Percentiles rank a stretch among this genome's conserved stretches.
These are phyloP conservation scores for Calonectria montana DNA, from an alignment of 2,329 filamentous ascomycete species.

Conservation along the genomic window DNA sequence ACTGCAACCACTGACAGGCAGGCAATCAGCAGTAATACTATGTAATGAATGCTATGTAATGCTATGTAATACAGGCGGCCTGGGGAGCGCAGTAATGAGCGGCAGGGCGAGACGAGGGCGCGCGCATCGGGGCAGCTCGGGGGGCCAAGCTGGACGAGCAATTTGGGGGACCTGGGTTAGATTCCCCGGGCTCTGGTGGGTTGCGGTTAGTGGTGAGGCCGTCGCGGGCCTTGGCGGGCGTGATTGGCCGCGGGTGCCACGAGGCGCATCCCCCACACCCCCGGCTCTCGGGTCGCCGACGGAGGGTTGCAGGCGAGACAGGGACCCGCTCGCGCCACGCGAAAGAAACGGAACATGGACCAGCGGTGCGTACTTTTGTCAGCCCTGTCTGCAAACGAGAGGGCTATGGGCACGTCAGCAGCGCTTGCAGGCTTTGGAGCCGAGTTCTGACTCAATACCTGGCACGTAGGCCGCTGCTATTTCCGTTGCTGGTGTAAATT, in stretches of 20 bases:
- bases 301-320: constrained; percentile 10
- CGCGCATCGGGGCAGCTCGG: neutral
- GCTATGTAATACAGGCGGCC: neutral
- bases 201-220: neutral
- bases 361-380: neutral
- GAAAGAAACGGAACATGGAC: neutral
- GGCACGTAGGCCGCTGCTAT: neutral
- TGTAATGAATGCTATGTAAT: neutral
- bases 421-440: neutral
- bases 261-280: constrained; percentile 12
- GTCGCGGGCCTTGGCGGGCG: neutral
- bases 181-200: neutral
- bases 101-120: neutral
- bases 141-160: neutral
- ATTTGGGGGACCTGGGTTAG: neutral
- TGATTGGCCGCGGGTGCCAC: constrained; percentile 18
- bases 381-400: neutral
- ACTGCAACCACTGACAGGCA: neutral
- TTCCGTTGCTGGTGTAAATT: neutral
- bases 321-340: neutral
- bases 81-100: too few species aligned
- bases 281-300: neutral
- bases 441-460: neutral
- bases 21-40: too few species aligned
- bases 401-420: too few species aligned